Evolutionary conservation across 1,284 basidiomycete species (phyloP), one percentile per base, ranked within the genome.

Genomic region (Somion occarium): DNA sequence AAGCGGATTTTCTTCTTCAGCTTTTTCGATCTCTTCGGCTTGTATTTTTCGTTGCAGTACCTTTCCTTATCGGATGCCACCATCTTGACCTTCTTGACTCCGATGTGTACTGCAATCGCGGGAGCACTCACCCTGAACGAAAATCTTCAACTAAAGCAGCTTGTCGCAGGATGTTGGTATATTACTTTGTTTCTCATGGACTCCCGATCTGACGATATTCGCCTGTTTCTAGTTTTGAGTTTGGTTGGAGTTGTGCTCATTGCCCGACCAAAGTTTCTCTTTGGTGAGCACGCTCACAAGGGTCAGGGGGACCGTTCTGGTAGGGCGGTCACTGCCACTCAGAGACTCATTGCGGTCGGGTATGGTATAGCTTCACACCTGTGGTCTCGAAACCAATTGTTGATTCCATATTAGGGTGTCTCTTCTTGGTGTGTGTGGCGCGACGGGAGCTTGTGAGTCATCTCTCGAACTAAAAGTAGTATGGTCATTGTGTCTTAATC

Each of bases 61-160:
- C 58, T 72, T 4, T 69, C 85, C 0, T 70, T 92, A 0, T 86
- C 85, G 11, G 90, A 93, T 62, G 80, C 85, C 0, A 85, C 83
- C 0, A 85, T 89, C 12, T 72, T 94, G 46, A 83, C 83, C 0
- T 93, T 92, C 69, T 73, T 94, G 9, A 67, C 78, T 0, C 91
- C 91, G 0, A 75, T 84, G 50, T 73, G 77, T 11, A 89, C 87
- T 0, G 83, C 80, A 0, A 63, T 91, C 18, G 69, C 84, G 1
- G 90, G 83, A 0, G 80, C 79, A 4, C 52, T 91, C 1, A 72
- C 92, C 23, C 70, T 94, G 5, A 74, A 78, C 15, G 91, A 93
- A 62, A 69, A 65, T 0, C 82, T 89, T 56, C 75, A 77, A 0
- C 64, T 69, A 45, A 74, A 70, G 53, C 82, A 93, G 64, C 73